phyloP scores from a whole-genome alignment of 192 early-diverging fungal species.

The Lunasporangiospora selenospora region DNA sequence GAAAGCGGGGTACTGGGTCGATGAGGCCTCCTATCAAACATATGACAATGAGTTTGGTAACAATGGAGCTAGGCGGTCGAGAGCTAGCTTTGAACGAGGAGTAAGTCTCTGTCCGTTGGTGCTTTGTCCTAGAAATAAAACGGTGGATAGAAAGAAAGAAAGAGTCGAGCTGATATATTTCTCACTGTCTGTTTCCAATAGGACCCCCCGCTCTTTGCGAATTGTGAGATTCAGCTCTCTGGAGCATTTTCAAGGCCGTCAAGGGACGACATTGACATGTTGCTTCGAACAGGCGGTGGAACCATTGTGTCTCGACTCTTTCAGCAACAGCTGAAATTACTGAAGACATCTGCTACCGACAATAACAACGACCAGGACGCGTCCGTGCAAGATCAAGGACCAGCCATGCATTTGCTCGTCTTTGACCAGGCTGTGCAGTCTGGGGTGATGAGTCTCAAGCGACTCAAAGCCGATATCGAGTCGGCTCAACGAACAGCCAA shows the following conservation, averaged over 20 bases:
- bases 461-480: slow-evolving; percentile 10
- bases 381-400: background rate
- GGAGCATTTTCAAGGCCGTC: slow-evolving; percentile 11
- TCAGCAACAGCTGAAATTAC: background rate
- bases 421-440: slow-evolving; percentile 10
- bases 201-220: slow-evolving; percentile 22
- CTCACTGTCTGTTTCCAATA: background rate
- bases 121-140: too few species aligned
- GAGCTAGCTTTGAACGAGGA: slow-evolving; percentile 6
- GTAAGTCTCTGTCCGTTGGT: slow-evolving; percentile 1
- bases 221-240: slow-evolving; percentile 26
- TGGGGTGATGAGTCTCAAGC: slow-evolving; percentile 23
- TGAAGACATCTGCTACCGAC: background rate
- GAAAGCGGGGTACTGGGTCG: slow-evolving; percentile 34
- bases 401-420: slow-evolving; percentile 17
- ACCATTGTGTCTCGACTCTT: slow-evolving; percentile 16
- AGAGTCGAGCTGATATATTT: background rate
- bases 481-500: background rate
- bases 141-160: too few species aligned
- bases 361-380: background rate
- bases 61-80: slow-evolving; percentile 13
- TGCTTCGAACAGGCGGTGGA: slow-evolving; percentile 32
- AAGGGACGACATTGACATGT: slow-evolving; percentile 26
- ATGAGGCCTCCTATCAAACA: slow-evolving; percentile 15
- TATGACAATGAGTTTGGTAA: slow-evolving; percentile 31